phyloP scores from a whole-genome alignment of 345 rosid species.

The Clausena lansium region DNA sequence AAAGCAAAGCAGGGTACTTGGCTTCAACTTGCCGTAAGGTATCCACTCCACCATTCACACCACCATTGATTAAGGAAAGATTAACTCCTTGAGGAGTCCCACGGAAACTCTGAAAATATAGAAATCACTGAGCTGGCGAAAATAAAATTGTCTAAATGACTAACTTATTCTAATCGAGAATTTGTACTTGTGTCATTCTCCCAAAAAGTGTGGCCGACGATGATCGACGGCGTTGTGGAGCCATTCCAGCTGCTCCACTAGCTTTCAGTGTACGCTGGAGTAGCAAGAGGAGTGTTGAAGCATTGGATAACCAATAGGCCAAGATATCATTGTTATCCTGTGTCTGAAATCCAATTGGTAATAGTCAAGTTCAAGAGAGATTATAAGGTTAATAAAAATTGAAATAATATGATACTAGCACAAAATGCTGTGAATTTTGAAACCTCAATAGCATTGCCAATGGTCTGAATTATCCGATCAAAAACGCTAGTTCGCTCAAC shows the following conservation, averaged over 20 bases:
- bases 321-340: conserved; percentile 81
- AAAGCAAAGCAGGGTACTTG: conserved; percentile 93
- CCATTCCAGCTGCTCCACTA: conserved; percentile 94
- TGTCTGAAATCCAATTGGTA: conserved; percentile 46
- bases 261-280: conserved; percentile 93
- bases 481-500: conserved; percentile 90
- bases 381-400: background rate
- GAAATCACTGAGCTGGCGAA: conserved; percentile 16
- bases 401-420: background rate
- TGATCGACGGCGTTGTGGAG: conserved; percentile 95
- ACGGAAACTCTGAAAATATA: conserved; percentile 75
- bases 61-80: conserved; percentile 63
- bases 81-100: conserved; percentile 88
- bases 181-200: conserved; percentile 74
- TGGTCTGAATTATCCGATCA: conserved; percentile 89
- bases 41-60: conserved; percentile 59
- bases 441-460: conserved; percentile 92
- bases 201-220: conserved; percentile 94
- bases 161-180: conserved; percentile 8
- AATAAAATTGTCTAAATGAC: conserved; percentile 7
- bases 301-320: conserved; percentile 95
- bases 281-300: conserved; percentile 86
- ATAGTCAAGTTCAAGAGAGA: conserved; percentile 20
- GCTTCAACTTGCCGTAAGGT: conserved; percentile 89
- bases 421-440: conserved; percentile 17